Evolutionary conservation across 2,329 filamentous ascomycete genomes (phyloP).

Genomic region (Diaporthe amygdali): DNA sequence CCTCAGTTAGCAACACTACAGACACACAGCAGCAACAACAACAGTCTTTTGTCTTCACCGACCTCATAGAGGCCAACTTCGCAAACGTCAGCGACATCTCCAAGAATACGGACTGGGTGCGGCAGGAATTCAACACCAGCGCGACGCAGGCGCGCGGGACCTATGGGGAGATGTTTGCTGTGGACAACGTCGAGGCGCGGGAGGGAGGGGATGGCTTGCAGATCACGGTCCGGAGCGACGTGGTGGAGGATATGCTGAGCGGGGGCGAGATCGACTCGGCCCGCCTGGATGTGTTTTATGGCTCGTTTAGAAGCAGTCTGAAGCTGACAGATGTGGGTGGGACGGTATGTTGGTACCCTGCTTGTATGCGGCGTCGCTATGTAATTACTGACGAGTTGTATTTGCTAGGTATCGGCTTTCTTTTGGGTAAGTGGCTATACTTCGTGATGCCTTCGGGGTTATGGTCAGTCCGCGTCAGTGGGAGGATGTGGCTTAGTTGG

Average conservation of each 20-base stretch:
- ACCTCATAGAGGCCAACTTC: conserved; percentile 76
- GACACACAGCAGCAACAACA: conserved; percentile 30
- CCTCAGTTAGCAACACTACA: conserved; percentile 47
- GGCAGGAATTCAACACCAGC: conserved; percentile 71
- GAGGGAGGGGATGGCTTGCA: conserved; percentile 57
- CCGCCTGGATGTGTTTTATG: conserved; percentile 69
- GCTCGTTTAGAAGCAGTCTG: conserved; percentile 72
- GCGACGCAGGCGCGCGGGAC: conserved; percentile 62
- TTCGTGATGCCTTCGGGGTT: not conserved
- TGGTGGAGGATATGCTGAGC: conserved; percentile 58
- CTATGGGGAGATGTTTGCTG: conserved; percentile 68
- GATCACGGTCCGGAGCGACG: conserved; percentile 56
- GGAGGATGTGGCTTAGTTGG: too few relatives aligned
- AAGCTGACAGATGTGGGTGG: conserved; percentile 65
- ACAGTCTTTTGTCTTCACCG: conserved; percentile 61
- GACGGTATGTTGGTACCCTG: conserved; percentile 51
- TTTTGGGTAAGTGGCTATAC: conserved; percentile 66
- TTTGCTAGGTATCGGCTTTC: conserved; percentile 64
- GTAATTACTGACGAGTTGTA: not conserved
- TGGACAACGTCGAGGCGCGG: conserved; percentile 59
- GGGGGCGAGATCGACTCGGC: conserved; percentile 68
- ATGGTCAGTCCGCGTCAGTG: too few relatives aligned
- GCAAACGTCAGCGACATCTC: conserved; percentile 56
- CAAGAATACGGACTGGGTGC: conserved; percentile 64
- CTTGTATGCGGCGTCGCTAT: not conserved